Evolutionary conservation across 2,329 filamentous ascomycete species (phyloP).

Genomic region (Ceratocystis colombiana): DNA sequence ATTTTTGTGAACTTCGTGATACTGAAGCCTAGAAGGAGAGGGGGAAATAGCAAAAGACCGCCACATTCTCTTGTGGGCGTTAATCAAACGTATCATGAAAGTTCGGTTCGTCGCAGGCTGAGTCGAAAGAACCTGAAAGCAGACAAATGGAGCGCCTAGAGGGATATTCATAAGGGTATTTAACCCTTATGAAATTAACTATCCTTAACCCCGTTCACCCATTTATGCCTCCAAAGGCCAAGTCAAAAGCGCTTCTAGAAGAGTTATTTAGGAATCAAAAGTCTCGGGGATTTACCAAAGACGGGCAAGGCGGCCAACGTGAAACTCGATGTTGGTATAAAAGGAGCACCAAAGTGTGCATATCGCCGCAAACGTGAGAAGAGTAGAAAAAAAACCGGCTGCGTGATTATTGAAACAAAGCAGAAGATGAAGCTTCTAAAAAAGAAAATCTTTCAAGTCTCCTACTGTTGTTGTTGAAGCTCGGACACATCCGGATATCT

Average conservation of each 20-base stretch:
- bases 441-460: conserved; percentile 1
- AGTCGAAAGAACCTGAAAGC: background rate
- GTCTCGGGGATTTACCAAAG: conserved; percentile 13
- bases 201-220: background rate
- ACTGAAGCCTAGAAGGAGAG: background rate
- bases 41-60: background rate
- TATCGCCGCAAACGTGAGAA: background rate
- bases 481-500: conserved; percentile 65
- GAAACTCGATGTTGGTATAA: conserved; percentile 10
- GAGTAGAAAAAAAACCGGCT: background rate
- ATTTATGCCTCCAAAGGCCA: background rate
- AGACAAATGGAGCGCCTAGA: background rate
- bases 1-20: background rate
- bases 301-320: background rate
- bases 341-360: conserved; percentile 4
- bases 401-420: background rate
- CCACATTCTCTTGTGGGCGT: background rate
- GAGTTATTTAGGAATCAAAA: background rate
- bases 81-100: conserved; percentile 7
- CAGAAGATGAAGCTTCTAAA: background rate
- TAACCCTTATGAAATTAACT: background rate
- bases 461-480: conserved; percentile 28
- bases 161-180: background rate
- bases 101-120: background rate
- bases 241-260: conserved; percentile 3